A percentile compares a stretch with the other conserved stretches of the same genome.
phyloP scores from a whole-genome alignment of 139 green algal species.

The Spirogloea muscicola region DNA sequence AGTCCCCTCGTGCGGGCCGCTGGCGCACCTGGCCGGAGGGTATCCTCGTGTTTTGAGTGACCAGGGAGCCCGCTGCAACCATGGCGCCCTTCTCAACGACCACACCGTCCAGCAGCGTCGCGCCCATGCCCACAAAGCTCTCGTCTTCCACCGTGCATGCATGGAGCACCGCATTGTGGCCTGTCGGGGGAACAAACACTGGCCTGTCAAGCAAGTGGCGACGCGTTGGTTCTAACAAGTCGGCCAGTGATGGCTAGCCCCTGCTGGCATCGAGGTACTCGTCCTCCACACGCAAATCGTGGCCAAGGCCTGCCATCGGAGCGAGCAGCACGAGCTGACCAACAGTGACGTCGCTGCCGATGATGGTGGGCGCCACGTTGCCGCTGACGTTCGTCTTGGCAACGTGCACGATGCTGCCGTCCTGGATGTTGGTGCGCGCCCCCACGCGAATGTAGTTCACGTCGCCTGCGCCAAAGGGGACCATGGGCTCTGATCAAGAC shows the following conservation, averaged over 20 bases:
- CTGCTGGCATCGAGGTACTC: not conserved
- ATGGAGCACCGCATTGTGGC: conserved; percentile 61
- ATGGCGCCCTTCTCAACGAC: conserved; percentile 70
- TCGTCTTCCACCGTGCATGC: conserved; percentile 86
- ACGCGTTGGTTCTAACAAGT: not conserved
- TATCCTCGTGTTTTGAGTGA: conserved; percentile 65
- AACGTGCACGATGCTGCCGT: conserved; percentile 74
- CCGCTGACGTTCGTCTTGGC: conserved; percentile 53
- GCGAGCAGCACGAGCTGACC: conserved; percentile 19
- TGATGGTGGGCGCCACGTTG: conserved; percentile 53
- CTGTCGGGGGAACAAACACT: conserved; percentile 12
- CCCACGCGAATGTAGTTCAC: conserved; percentile 76
- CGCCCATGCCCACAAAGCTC: conserved; percentile 88
- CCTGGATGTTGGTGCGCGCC: conserved; percentile 87
- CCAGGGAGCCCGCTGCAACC: conserved; percentile 83
- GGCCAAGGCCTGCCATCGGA: not conserved
- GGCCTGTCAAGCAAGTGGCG: not conserved
- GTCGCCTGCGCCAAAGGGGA: conserved; percentile 58
- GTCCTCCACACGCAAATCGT: not conserved
- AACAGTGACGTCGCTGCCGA: conserved; percentile 83
- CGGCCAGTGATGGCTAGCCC: not conserved
- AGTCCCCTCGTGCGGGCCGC: no score
- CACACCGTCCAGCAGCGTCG: conserved; percentile 75
- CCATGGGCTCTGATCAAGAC: not conserved
- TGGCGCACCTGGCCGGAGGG: conserved; percentile 62